Percentiles rank a stretch among this genome's conserved stretches.
phyloP scores from a whole-genome alignment of 805 yeast species.

The Soucietia sequanensis region DNA sequence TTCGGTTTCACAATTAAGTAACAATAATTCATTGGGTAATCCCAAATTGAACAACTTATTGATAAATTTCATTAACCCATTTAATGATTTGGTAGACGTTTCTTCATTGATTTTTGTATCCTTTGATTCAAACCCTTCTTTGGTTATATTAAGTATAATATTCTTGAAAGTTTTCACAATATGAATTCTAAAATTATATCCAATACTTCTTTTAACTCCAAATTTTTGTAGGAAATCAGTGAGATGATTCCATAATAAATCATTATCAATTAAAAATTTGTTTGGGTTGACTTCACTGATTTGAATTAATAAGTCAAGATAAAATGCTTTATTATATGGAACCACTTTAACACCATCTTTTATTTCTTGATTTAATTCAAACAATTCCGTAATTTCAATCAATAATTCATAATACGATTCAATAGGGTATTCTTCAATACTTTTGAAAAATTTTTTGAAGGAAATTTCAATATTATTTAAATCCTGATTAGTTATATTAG shows the following conservation, averaged over 20 bases:
- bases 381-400: slow-evolving; percentile 42
- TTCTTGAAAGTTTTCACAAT: slow-evolving; percentile 53
- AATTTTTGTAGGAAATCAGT: slow-evolving; percentile 46
- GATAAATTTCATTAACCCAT: slow-evolving; percentile 47
- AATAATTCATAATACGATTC: slow-evolving; percentile 51
- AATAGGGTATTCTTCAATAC: slow-evolving; percentile 54
- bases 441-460: slow-evolving; percentile 59
- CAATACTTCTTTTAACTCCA: slow-evolving; percentile 42
- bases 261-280: slow-evolving; percentile 46
- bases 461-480: slow-evolving; percentile 53
- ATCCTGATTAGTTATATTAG: slow-evolving; percentile 46
- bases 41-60: slow-evolving; percentile 38
- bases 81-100: slow-evolving; percentile 50
- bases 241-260: slow-evolving; percentile 47
- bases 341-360: slow-evolving; percentile 8
- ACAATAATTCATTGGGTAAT: slow-evolving; percentile 39
- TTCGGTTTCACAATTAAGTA: slow-evolving; percentile 62
- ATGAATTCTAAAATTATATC: slow-evolving; percentile 43
- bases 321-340: slow-evolving; percentile 55
- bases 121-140: slow-evolving; percentile 34
- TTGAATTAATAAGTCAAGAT: slow-evolving; percentile 51
- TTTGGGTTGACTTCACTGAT: slow-evolving; percentile 50
- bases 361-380: slow-evolving; percentile 5
- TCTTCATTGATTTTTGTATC: slow-evolving; percentile 16
- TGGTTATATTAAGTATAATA: slow-evolving; percentile 42